phyloP scores from a whole-genome alignment of 2,329 filamentous ascomycete genomes.

The Paecilomyces variotii region DNA sequence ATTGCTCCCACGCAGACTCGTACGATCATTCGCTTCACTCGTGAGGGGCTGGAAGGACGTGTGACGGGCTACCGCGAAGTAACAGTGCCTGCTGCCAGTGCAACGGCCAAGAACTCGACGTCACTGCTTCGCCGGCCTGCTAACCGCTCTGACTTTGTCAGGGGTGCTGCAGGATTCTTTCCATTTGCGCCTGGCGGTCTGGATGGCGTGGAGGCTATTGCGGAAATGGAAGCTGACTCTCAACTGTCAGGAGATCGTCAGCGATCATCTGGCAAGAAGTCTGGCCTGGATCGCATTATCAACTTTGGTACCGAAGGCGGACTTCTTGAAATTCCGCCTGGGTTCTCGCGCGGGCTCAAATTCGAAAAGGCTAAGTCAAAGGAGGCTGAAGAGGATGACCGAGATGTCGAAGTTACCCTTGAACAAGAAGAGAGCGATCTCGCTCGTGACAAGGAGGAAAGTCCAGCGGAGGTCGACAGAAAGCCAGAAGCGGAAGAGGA shows the following conservation, averaged over 20 bases:
- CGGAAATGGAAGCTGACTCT: constrained; percentile 71
- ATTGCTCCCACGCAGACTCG: constrained; percentile 86
- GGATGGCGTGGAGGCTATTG: constrained; percentile 76
- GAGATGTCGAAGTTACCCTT: constrained; percentile 61
- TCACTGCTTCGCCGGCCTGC: constrained; percentile 81
- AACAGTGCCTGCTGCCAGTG: constrained; percentile 79
- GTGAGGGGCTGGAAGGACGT: constrained; percentile 83
- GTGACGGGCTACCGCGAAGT: constrained; percentile 94
- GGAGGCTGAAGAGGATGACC: constrained; percentile 53
- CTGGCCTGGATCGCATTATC: constrained; percentile 73
- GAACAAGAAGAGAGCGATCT: constrained; percentile 37
- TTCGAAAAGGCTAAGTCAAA: constrained; percentile 55
- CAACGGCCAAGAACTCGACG: constrained; percentile 91
- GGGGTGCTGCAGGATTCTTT: constrained; percentile 87
- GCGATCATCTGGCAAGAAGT: constrained; percentile 29
- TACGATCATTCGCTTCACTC: constrained; percentile 85
- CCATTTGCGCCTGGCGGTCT: constrained; percentile 88
- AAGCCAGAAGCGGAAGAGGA: constrained; percentile 18
- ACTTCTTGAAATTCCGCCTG: constrained; percentile 73
- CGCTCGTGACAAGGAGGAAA: constrained; percentile 44
- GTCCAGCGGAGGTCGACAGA: constrained; percentile 23
- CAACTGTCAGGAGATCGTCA: constrained; percentile 43
- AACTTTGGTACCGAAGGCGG: constrained; percentile 70
- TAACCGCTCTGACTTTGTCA: constrained; percentile 78
- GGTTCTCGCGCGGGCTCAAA: constrained; percentile 69